phyloP scores from a whole-genome alignment of 805 yeast genomes.

The Torulaspora maleeae region DNA sequence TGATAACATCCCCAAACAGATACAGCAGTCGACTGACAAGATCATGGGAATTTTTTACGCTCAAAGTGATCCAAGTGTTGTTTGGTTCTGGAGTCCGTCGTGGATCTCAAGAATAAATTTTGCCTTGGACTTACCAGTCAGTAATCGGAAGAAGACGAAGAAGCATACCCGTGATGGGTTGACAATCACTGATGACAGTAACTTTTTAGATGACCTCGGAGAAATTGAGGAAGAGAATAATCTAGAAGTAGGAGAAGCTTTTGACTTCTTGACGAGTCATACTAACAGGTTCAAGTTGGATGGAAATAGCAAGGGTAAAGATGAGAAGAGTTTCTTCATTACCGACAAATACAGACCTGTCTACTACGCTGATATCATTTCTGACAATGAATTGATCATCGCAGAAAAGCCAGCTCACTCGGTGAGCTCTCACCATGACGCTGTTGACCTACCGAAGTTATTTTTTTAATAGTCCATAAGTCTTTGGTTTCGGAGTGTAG shows the following conservation, averaged over 20 bases:
- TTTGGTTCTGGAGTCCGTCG: conserved; percentile 85
- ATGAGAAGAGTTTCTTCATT: conserved; percentile 58
- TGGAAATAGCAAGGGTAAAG: conserved; percentile 27
- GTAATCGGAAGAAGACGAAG: conserved; percentile 30
- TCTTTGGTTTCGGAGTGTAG: not conserved
- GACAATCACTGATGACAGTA: conserved; percentile 40
- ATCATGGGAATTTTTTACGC: conserved; percentile 67
- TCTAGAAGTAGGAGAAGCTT: conserved; percentile 19
- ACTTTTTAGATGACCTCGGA: conserved; percentile 33
- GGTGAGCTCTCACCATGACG: conserved; percentile 50
- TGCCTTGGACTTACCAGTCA: conserved; percentile 49
- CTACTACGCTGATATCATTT: conserved; percentile 55
- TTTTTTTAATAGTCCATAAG: conserved; percentile 35
- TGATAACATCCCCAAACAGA: conserved; percentile 66
- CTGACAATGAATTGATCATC: conserved; percentile 53
- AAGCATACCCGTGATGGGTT: conserved; percentile 43
- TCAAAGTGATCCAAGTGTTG: conserved; percentile 37
- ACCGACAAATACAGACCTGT: conserved; percentile 73
- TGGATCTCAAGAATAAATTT: conserved; percentile 79
- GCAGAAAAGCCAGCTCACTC: conserved; percentile 71
- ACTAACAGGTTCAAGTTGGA: conserved; percentile 15
- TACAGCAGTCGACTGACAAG: conserved; percentile 54
- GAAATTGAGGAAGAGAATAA: conserved; percentile 33
- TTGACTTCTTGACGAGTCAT: conserved; percentile 9
- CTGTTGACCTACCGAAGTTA: conserved; percentile 58